Evolutionary conservation across 768 basidiomycete species (phyloP), one percentile per base, ranked within the genome.

Genomic region (Basidioascus undulatus): DNA sequence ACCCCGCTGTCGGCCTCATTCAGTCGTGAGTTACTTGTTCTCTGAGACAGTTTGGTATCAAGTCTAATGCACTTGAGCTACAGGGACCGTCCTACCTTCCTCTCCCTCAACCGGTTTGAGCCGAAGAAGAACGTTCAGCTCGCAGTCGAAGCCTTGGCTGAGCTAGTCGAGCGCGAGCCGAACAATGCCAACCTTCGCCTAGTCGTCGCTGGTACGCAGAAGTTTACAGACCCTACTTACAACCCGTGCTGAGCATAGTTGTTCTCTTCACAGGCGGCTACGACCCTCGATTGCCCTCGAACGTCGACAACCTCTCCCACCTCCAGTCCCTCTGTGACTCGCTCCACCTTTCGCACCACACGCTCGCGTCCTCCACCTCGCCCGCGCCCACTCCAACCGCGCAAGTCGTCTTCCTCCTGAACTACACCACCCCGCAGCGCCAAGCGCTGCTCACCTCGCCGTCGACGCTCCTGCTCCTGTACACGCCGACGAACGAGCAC

Each of bases 401-500:
- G 0, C 69, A 81, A 47, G 62, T 96, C 27, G 59, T 84, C 21
- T 80, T 98, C 60, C 65, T 94, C n/a, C 70, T 86, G 47, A 94
- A 92, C 60, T 86, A 92, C 57, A 74, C 78, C 1, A 76, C 75
- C 6, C 49, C 62, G 1, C 89, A 96, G 54, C 76, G 87, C 24
- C 72, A 78, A 1, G 74, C 74, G 6, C 68, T 96, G 1, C 71
- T 98, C 28, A 68, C 61, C 11, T 66, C 71, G 5, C 55, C 69
- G 0, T 68, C 66, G 5, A 80, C 82, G 0, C 57, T 70, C 13
- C 79, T 70, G 0, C 63, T 96, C 0, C 65, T 98, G 6, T 98
- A 98, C 56, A 98, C 89, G 0, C 92, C 89, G 0, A 62, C 69
- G 7, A 89, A 89, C 56, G 89, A 98, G 52, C 89, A 98, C 56